phyloP scores from a whole-genome alignment of 345 rosid species.

The Citrus cavaleriei region DNA sequence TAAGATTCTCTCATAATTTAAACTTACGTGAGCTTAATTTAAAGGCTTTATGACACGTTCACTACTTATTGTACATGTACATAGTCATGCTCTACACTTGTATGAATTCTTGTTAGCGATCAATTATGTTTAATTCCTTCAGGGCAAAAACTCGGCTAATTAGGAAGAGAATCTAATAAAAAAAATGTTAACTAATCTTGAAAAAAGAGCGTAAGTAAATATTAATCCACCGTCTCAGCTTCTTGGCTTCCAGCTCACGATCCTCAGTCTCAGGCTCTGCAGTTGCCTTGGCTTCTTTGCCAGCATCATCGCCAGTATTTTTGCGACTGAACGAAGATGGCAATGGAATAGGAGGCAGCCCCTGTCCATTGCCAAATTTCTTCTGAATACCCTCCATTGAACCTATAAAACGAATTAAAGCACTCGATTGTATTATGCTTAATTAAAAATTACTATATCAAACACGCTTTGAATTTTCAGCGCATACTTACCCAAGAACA shows the following conservation, averaged over 20 bases:
- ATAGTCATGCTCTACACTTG: no score
- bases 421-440: neutral
- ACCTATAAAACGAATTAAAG: neutral
- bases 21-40: no score
- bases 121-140: no score
- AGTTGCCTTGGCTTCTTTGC: neutral
- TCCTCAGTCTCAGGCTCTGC: neutral
- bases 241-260: conserved; percentile 14
- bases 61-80: no score
- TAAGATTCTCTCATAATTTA: neutral
- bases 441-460: no score
- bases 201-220: neutral
- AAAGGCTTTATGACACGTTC: no score
- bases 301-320: neutral
- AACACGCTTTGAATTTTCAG: neutral
- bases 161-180: neutral
- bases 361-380: neutral
- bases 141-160: neutral
- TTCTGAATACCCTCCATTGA: neutral
- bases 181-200: no score
- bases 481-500: neutral
- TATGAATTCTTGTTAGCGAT: no score
- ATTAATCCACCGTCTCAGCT: conserved; percentile 26
- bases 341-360: neutral
- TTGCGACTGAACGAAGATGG: neutral